Percentiles rank a stretch among this genome's conserved stretches.
Conservation (phyloP, 2,329 filamentous ascomycete species). For the Venturia oleaginea region DNA sequence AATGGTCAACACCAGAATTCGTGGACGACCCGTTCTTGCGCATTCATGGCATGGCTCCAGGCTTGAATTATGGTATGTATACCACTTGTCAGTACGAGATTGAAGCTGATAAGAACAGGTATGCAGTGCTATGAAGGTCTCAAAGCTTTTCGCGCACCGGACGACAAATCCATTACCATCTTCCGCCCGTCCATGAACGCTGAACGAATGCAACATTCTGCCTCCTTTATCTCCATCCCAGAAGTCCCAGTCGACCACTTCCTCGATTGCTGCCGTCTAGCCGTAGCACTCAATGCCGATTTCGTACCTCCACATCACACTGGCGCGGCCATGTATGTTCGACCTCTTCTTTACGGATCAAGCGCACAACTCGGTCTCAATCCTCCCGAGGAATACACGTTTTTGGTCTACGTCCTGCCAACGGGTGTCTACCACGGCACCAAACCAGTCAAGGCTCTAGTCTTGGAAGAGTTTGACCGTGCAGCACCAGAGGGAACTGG, state of each 20-base stretch:
- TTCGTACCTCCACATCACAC: constrained; percentile 86
- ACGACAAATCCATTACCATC: constrained; percentile 62
- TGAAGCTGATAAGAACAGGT: constrained; percentile 27
- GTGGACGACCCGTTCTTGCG: constrained; percentile 75
- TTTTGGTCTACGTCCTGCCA: constrained; percentile 81
- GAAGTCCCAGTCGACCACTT: constrained; percentile 69
- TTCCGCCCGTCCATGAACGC: constrained; percentile 88
- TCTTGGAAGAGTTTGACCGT: constrained; percentile 89
- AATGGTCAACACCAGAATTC: constrained; percentile 73
- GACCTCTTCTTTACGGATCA: constrained; percentile 79
- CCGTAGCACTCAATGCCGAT: constrained; percentile 79
- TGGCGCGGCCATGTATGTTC: constrained; percentile 85
- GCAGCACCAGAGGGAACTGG: constrained; percentile 87
- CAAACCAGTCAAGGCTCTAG: constrained; percentile 75
- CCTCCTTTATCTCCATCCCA: constrained; percentile 74
- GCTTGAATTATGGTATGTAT: constrained; percentile 67
- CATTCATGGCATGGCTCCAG: constrained; percentile 91
- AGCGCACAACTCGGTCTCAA: constrained; percentile 78
- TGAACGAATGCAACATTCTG: constrained; percentile 72
- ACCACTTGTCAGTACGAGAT: neutral
- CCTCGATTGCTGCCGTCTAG: constrained; percentile 64
- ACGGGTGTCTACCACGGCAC: constrained; percentile 91
- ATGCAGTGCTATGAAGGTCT: constrained; percentile 98
- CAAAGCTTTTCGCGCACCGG: constrained; percentile 80
- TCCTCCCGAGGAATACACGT: constrained; percentile 86